A percentile compares a stretch with the other conserved stretches of the same genome.
phyloP scores from a whole-genome alignment of 768 basidiomycete genomes.

The Gloeopeniophorella convolvens region DNA sequence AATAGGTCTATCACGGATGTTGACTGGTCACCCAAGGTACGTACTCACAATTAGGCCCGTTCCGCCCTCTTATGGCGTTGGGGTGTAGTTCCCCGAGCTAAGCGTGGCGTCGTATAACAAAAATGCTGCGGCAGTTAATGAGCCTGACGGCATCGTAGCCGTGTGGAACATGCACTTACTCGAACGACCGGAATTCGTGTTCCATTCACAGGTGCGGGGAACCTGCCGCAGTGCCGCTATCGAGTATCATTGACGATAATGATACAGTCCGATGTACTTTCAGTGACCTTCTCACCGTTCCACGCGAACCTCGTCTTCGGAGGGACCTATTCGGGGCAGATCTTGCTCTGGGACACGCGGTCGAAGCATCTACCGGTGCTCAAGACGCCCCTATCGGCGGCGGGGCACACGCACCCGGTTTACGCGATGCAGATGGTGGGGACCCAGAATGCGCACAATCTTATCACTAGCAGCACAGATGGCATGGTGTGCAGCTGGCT shows the following conservation, averaged over 20 bases:
- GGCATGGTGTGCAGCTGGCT: conserved; percentile 97
- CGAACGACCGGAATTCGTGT: conserved; percentile 95
- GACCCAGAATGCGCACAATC: conserved; percentile 96
- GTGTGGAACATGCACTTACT: conserved; percentile 96
- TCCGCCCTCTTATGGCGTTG: not conserved
- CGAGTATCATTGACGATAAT: conserved; percentile 15
- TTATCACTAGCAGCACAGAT: conserved; percentile 95
- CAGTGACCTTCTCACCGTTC: conserved; percentile 95
- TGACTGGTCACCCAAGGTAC: conserved; percentile 96
- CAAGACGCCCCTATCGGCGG: conserved; percentile 92
- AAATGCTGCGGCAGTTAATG: conserved; percentile 87
- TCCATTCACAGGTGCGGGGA: conserved; percentile 86
- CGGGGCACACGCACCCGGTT: conserved; percentile 97
- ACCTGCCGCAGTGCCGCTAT: not conserved
- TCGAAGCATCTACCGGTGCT: conserved; percentile 94
- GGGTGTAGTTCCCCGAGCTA: conserved; percentile 82
- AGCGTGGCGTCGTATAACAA: conserved; percentile 97
- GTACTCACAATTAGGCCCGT: conserved; percentile 1
- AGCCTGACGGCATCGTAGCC: conserved; percentile 94
- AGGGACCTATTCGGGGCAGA: conserved; percentile 99
- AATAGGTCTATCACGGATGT: conserved; percentile 94
- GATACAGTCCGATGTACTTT: conserved; percentile 89
- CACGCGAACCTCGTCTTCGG: conserved; percentile 97
- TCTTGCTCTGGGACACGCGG: conserved; percentile 96
- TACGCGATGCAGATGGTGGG: conserved; percentile 99